phyloP scores from a whole-genome alignment of 106 monocot species.

The Gastrodia elata region DNA sequence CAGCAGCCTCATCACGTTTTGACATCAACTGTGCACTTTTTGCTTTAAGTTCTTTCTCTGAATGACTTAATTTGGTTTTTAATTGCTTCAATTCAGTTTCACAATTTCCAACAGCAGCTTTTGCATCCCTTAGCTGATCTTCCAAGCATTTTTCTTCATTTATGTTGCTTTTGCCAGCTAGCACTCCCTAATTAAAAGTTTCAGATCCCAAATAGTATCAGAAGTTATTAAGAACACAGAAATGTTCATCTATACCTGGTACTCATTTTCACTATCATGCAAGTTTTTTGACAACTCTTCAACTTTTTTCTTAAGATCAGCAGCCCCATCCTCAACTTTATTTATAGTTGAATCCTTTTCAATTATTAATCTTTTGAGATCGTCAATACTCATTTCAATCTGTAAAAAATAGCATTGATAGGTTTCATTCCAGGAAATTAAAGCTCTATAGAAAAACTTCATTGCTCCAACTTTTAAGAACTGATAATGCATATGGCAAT shows the following conservation, averaged over 20 bases:
- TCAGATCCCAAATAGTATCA: not conserved
- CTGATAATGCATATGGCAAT: not conserved
- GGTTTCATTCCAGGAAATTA: not conserved
- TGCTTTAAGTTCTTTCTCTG: conserved; percentile 84
- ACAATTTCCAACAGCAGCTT: conserved; percentile 69
- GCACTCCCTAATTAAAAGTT: conserved; percentile 45
- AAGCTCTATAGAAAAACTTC: not conserved
- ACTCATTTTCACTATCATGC: conserved; percentile 65
- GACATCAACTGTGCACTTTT: conserved; percentile 53
- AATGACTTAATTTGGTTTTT: conserved; percentile 64
- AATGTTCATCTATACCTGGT: conserved; percentile 46
- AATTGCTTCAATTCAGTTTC: conserved; percentile 71
- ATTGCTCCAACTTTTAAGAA: not conserved
- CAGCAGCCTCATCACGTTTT: conserved; percentile 73
- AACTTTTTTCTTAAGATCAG: conserved; percentile 61
- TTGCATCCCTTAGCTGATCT: conserved; percentile 95
- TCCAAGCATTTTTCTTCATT: conserved; percentile 93
- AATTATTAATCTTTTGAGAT: conserved; percentile 58
- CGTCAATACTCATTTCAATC: conserved; percentile 65
- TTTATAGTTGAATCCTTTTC: conserved; percentile 61
- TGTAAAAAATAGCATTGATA: conserved; percentile 13
- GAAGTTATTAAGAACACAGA: not conserved
- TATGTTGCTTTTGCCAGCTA: conserved; percentile 82
- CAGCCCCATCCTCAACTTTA: conserved; percentile 62
- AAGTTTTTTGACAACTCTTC: conserved; percentile 61